These are phyloP conservation scores for Fusarium sp. DNA, from an alignment of 2,329 filamentous ascomycete species.

Conservation along the genomic window DNA sequence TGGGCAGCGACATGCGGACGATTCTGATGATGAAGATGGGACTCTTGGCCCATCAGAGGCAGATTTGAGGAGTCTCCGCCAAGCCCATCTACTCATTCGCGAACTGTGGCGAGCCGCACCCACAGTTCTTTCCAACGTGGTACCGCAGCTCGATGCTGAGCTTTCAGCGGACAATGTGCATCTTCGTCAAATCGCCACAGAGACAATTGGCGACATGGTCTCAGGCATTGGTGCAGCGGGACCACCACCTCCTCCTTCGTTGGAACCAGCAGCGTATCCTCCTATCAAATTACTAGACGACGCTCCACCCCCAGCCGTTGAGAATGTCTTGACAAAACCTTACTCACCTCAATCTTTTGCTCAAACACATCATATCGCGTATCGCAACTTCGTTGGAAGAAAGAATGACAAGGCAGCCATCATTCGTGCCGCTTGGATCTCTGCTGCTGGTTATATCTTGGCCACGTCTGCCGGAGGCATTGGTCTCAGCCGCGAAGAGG, in stretches of 20 bases:
- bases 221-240: constrained; percentile 93
- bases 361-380: constrained; percentile 81
- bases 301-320: constrained; percentile 55
- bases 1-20: constrained; percentile 68
- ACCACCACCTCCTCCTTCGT: constrained; percentile 75
- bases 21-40: constrained; percentile 72
- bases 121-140: constrained; percentile 88
- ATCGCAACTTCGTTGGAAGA: constrained; percentile 85
- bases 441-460: constrained; percentile 84
- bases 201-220: constrained; percentile 95
- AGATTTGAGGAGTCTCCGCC: constrained; percentile 87
- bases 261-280: constrained; percentile 90
- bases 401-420: constrained; percentile 86
- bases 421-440: constrained; percentile 89
- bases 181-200: constrained; percentile 86
- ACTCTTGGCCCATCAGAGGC: constrained; percentile 77
- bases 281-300: constrained; percentile 74
- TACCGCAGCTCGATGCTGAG: constrained; percentile 93
- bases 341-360: constrained; percentile 91
- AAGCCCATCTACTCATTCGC: constrained; percentile 88
- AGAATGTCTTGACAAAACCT: constrained; percentile 80
- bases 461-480: constrained; percentile 92
- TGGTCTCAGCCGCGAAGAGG: constrained; percentile 85
- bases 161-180: constrained; percentile 89
- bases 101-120: constrained; percentile 96